phyloP scores from a whole-genome alignment of 176 grass and related monocot genomes.

The Oryza longistaminata region DNA sequence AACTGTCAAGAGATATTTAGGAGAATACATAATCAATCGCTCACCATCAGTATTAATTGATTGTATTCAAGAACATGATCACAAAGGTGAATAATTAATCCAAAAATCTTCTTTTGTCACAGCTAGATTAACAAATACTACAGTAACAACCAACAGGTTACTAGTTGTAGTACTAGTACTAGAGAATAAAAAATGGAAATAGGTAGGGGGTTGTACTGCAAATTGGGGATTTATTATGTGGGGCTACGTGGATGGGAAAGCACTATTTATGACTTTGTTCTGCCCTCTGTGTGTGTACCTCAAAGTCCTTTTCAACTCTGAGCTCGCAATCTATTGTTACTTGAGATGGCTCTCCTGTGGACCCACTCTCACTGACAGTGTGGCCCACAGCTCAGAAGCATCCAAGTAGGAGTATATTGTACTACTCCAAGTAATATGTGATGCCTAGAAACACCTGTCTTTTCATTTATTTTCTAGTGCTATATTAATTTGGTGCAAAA shows the following conservation, averaged over 20 bases:
- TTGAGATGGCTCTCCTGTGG: background rate
- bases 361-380: background rate
- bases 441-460: background rate
- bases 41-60: background rate
- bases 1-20: background rate
- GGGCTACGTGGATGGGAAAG: background rate
- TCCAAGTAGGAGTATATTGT: background rate
- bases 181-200: background rate
- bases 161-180: background rate
- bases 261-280: background rate
- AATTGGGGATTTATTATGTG: background rate
- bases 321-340: background rate
- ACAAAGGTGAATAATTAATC: background rate
- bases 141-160: background rate
- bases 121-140: background rate
- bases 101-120: background rate
- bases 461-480: background rate
- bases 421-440: background rate
- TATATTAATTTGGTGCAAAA: background rate
- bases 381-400: background rate
- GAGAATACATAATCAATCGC: background rate
- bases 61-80: background rate
- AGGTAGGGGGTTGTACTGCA: background rate
- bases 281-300: background rate
- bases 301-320: background rate